phyloP scores from a whole-genome alignment of 768 basidiomycete species.

The Naganishia kalamii region DNA sequence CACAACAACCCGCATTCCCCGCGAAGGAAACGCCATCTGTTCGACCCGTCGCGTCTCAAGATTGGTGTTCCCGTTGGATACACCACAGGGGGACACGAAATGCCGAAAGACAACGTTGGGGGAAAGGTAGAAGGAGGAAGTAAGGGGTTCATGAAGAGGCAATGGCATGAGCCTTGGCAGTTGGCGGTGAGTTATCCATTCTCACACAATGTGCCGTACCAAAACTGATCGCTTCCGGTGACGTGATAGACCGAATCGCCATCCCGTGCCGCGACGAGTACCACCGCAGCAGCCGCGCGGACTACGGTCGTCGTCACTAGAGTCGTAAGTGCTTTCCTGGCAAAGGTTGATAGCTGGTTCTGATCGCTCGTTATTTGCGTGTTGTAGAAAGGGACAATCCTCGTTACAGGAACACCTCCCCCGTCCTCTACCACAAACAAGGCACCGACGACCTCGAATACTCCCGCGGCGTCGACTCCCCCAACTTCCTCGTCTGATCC shows the following conservation, averaged over 20 bases:
- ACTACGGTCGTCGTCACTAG: not conserved
- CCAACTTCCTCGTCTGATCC: not conserved
- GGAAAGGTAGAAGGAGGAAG: not conserved
- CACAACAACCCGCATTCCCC: not conserved
- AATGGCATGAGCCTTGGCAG: constrained; percentile 8
- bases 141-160: not conserved
- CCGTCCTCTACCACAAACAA: not conserved
- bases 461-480: not conserved
- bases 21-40: not conserved
- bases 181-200: not conserved
- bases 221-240: not conserved
- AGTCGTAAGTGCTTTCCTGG: not conserved
- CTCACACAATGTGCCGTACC: not conserved
- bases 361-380: not conserved
- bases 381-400: constrained; percentile 5
- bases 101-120: not conserved
- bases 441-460: not conserved
- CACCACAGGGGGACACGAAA: not conserved
- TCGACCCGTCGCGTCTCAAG: not conserved
- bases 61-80: not conserved
- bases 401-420: constrained; percentile 11
- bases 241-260: too few relatives aligned
- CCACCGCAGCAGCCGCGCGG: not conserved
- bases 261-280: not conserved
- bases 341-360: not conserved